Evolutionary conservation across 164 flowering plant species (phyloP), one percentile per base, ranked within the genome.

Genomic region (Stephania cephalantha): DNA sequence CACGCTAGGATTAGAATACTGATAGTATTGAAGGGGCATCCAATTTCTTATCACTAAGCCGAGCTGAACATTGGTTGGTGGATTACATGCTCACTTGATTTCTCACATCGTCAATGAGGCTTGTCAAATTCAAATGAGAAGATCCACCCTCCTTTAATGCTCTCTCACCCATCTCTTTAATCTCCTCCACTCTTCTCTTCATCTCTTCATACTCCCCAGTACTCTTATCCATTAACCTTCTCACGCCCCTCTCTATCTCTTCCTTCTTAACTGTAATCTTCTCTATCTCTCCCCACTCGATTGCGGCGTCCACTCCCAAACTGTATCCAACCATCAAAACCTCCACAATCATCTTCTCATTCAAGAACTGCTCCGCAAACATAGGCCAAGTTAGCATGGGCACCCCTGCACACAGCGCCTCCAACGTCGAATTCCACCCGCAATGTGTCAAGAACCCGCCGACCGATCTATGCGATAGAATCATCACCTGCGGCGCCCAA

Each of bases 401-500:
- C 18, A 70, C 55, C 46, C 72, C 72, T 7, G 66, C 78, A 66
- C 66, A 46, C 17, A 76, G 42, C 20, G 55, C 78, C 50, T 76
- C 75, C 64, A 71, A 18, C n/a, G 69, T 71, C 30, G 75, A 73
- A 84, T 71, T 87, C 90, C 88, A 86, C 1, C 88, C 87, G 46
- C 87, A 88, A 69, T 88, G 94, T 1, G 89, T 90, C 67, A 90
- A 66, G 70, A 90, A 87, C 35, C 87, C 94, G 65, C 89, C 83
- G 0, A 84, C 69, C 0, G 91, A 75, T 0, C 81, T 82, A 73
- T 88, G 91, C 0, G 91, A 83, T 46, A 90, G 74, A 7, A 88
- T 86, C 31, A 86, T 68, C 8, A 86, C 79, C 48, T 90, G 91
- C 0, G 91, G 94, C 5, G 91, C 89, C 94, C 94, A 90, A 5